Conservation (phyloP, 2,329 filamentous ascomycete genomes). For the Pseudopithomyces maydicus region DNA sequence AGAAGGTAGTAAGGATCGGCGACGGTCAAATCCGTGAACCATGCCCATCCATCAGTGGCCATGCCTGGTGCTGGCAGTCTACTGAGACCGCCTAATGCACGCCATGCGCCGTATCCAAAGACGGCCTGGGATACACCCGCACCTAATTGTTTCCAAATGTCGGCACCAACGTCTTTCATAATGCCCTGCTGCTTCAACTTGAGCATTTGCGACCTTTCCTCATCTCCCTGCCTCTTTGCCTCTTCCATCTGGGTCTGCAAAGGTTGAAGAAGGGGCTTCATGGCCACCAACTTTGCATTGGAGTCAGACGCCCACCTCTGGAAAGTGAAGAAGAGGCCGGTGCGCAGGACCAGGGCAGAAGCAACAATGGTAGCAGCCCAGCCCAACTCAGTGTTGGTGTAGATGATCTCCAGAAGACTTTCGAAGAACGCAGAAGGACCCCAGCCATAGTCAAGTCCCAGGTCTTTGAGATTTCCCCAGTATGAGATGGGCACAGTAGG, state of each 20-base stretch:
- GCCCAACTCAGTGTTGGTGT: slow-evolving; percentile 74
- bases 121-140: slow-evolving; percentile 62
- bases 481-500: slow-evolving; percentile 69
- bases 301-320: slow-evolving; percentile 67
- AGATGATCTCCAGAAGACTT: slow-evolving; percentile 79
- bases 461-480: slow-evolving; percentile 79
- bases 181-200: slow-evolving; percentile 57
- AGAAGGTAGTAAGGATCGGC: slow-evolving; percentile 79
- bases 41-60: slow-evolving; percentile 71
- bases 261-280: slow-evolving; percentile 64
- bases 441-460: slow-evolving; percentile 88
- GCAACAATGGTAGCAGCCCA: slow-evolving; percentile 80
- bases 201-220: slow-evolving; percentile 37
- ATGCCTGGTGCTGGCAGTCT: slow-evolving; percentile 80
- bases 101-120: slow-evolving; percentile 81
- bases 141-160: slow-evolving; percentile 38
- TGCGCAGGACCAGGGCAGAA: slow-evolving; percentile 68
- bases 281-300: slow-evolving; percentile 63
- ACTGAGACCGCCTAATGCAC: slow-evolving; percentile 74
- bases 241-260: slow-evolving; percentile 60
- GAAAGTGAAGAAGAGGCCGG: slow-evolving; percentile 66
- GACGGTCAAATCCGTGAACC: slow-evolving; percentile 78
- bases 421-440: slow-evolving; percentile 77
- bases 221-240: slow-evolving; percentile 52
- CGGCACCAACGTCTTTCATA: slow-evolving; percentile 61